Evolutionary conservation across 768 basidiomycete species (phyloP), one percentile per base, ranked within the genome.

Genomic region (Lactarius sp.): DNA sequence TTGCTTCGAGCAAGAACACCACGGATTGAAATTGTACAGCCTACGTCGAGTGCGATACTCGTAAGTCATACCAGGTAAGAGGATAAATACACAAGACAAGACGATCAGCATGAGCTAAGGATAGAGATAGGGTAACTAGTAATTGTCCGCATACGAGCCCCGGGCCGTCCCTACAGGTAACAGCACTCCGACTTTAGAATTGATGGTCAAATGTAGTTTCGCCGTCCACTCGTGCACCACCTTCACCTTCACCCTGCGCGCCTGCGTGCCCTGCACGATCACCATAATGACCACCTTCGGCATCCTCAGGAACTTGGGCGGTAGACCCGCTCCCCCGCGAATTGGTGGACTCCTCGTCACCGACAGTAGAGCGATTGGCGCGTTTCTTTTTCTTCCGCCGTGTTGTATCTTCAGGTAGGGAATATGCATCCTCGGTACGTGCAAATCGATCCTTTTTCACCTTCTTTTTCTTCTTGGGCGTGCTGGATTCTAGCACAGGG

Each of bases 221-320:
- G 73, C 97, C 95, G 76, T 97, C 97, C 57, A 96, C 95, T 84
- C 95, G 96, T 68, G 96, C 95, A 73, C 96, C 94, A 77, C 98
- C 98, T 78, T 97, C 94, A 77, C 98, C 98, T 78, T 97, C 97
- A 79, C 90, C 92, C 10, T 64, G 57, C 18, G 31, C 51, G 12
- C n/a, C 57, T 73, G 87, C 90, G 95, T 94, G 71, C 98, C 94
- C 55, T 97, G 84, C 47, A 49, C 9, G 27, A 7, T 53, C 53
- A 18, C 80, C 84, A 69, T 90, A 90, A 22, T 82, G 75, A n/a
- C 81, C 84, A 41, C 88, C 86, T 66, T 85, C 85, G 8, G 88
- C 73, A 67, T 89, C 88, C 75, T 92, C 90, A 4, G 90, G 89
- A 71, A 80, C 81, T 57, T 85, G 85, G 3, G 72, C 75, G 6